These are phyloP conservation scores for Dactylonectria estremocensis DNA, from an alignment of 2,329 filamentous ascomycete species.

Conservation along the genomic window DNA sequence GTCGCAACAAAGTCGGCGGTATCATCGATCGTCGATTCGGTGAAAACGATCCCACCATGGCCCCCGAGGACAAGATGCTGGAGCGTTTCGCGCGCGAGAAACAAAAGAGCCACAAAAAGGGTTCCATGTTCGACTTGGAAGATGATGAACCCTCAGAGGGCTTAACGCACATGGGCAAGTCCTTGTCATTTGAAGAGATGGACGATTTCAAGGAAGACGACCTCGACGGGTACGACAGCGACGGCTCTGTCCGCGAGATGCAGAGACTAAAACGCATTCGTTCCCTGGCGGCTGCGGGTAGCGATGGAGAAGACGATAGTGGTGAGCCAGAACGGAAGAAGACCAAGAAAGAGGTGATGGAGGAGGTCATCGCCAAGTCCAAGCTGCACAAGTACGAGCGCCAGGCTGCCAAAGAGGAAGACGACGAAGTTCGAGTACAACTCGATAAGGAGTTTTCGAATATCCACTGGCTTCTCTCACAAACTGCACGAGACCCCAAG, in stretches of 20 bases:
- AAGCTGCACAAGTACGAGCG: constrained; percentile 96
- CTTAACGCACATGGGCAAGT: constrained; percentile 88
- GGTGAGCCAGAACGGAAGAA: constrained; percentile 88
- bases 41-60: constrained; percentile 95
- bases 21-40: constrained; percentile 95
- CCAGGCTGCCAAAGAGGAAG: constrained; percentile 92
- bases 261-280: constrained; percentile 72
- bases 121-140: constrained; percentile 90
- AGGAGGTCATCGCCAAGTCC: constrained; percentile 97
- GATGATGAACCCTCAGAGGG: constrained; percentile 75
- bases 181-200: constrained; percentile 73
- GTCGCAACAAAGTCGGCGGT: constrained; percentile 90
- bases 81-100: constrained; percentile 93
- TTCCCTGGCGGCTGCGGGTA: constrained; percentile 59
- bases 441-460: constrained; percentile 87
- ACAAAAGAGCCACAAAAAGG: constrained; percentile 82
- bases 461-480: constrained; percentile 80
- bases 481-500: constrained; percentile 58
- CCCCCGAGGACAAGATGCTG: constrained; percentile 91
- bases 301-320: constrained; percentile 65
- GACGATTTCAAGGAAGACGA: constrained; percentile 90
- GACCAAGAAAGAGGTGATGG: constrained; percentile 96
- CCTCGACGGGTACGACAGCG: constrained; percentile 72
- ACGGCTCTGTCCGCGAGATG: constrained; percentile 68
- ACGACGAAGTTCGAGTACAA: constrained; percentile 87